Evolutionary conservation across 345 rosid species (phyloP), one percentile per base, ranked within the genome.

Genomic region (Brassica rapa): DNA sequence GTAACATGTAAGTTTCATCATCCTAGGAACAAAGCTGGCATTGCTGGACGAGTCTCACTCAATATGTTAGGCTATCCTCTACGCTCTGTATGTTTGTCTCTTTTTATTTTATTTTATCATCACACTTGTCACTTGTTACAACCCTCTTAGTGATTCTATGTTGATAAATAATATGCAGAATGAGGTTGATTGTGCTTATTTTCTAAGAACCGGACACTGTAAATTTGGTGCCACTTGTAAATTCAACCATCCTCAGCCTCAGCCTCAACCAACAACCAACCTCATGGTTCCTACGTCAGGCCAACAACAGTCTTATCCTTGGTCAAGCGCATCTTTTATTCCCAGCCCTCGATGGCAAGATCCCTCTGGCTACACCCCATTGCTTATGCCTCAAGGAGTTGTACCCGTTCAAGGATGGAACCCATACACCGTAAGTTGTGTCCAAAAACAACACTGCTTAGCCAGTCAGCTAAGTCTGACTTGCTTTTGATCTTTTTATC

Each of bases 1-100:
- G 96, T 93, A 75, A 96, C 99, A 73, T 96, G 99, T 91, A 96
- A 93, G 87, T 96, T 96, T 83, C 93, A 96, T 85, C 99, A 96
- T 84, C 99, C 99, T 35, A 90, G 87, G 84, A 92, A 91, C 76
- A 91, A 89, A 85, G 99, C 98, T 83, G 99, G 97, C 46, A 86
- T 89, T 83, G 89, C 92, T 70, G 98, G 91, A 81, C 85, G 91
- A 76, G 97, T 93, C 73, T 86, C 98, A 46, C 89, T 96, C 81
- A 96, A 96, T 84, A 76, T 88, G 77, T 73, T 93, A 83, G 98
- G 99, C 83, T 96, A 89, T 83, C 98, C 99, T 62, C 82, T 91
- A 80, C 95, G 97, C 78, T 88, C 88, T 79, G 99, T 96, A 84
- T 35, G 89, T 68, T 70, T 73, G 7, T 35, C 10, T 15, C 8